phyloP scores from a whole-genome alignment of 108 stramenopile genomes.

The Skeletonema menzelii region DNA sequence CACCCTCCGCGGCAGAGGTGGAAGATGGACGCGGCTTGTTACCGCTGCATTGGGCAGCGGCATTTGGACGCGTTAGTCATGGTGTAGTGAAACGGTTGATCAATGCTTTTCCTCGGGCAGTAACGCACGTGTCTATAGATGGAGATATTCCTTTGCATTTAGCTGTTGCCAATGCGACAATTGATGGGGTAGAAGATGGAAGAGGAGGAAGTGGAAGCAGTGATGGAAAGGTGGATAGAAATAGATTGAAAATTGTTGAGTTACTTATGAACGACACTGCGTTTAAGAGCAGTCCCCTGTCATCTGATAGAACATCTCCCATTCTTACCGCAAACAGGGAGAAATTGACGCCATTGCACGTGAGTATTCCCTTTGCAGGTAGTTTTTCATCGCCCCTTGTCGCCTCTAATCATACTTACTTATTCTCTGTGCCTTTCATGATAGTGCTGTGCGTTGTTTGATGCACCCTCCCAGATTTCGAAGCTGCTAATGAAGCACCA shows the following conservation, averaged over 20 bases:
- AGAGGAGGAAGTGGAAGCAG: background rate
- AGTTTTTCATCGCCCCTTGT: background rate
- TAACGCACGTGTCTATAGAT: conserved; percentile 28
- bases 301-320: conserved; percentile 7
- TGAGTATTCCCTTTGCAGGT: background rate
- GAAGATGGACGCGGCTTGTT: conserved; percentile 54
- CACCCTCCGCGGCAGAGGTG: conserved; percentile 28
- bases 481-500: conserved; percentile 48
- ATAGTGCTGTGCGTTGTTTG: conserved; percentile 54
- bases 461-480: conserved; percentile 44
- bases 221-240: conserved; percentile 31
- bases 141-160: conserved; percentile 76
- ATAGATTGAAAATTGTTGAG: conserved; percentile 46
- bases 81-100: conserved; percentile 42
- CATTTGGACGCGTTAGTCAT: conserved; percentile 31
- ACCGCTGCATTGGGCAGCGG: conserved; percentile 64
- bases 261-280: conserved; percentile 34
- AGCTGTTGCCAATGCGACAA: conserved; percentile 35
- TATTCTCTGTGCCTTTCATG: background rate
- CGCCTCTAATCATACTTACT: background rate
- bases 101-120: conserved; percentile 32
- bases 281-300: background rate
- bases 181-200: conserved; percentile 28
- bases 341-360: conserved; percentile 58
- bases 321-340: conserved; percentile 16